These are phyloP conservation scores for Backusella sp. DNA, from an alignment of 192 early-diverging fungal genomes.

Conservation along the genomic window DNA sequence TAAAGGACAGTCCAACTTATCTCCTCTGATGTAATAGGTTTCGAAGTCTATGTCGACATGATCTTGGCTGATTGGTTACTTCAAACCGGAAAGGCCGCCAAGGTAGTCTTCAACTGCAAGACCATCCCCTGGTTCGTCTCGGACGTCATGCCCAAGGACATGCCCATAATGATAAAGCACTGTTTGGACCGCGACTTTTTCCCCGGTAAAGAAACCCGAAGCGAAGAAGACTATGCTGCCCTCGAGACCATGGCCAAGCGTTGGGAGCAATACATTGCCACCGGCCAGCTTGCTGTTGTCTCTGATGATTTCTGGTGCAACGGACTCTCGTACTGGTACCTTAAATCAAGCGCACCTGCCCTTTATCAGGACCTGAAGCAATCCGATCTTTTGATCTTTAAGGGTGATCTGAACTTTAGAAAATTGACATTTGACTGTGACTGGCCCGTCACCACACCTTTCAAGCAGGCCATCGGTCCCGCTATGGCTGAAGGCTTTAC, in stretches of 20 bases:
- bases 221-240: conserved; percentile 36
- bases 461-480: conserved; percentile 79
- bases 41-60: conserved; percentile 89
- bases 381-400: conserved; percentile 80
- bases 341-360: conserved; percentile 63
- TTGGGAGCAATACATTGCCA: conserved; percentile 67
- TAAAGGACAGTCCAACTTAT: neutral
- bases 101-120: conserved; percentile 85
- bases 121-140: conserved; percentile 96
- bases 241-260: conserved; percentile 53
- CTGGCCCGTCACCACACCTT: conserved; percentile 84
- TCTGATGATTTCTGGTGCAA: conserved; percentile 86
- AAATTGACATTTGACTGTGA: conserved; percentile 92
- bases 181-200: conserved; percentile 38
- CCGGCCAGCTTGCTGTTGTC: conserved; percentile 64
- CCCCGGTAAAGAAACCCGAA: conserved; percentile 20
- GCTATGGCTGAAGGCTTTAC: conserved; percentile 56
- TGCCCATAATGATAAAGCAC: conserved; percentile 64
- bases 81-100: conserved; percentile 56
- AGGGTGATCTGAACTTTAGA: conserved; percentile 96
- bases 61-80: conserved; percentile 85
- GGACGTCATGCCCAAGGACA: conserved; percentile 83
- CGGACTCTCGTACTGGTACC: conserved; percentile 77
- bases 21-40: conserved; percentile 51
- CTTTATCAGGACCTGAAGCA: conserved; percentile 58